Percentiles rank a stretch among this genome's conserved stretches.
Evolutionary conservation across 2,329 filamentous ascomycete species (phyloP).

Genomic region (Grosmannia huntii): DNA sequence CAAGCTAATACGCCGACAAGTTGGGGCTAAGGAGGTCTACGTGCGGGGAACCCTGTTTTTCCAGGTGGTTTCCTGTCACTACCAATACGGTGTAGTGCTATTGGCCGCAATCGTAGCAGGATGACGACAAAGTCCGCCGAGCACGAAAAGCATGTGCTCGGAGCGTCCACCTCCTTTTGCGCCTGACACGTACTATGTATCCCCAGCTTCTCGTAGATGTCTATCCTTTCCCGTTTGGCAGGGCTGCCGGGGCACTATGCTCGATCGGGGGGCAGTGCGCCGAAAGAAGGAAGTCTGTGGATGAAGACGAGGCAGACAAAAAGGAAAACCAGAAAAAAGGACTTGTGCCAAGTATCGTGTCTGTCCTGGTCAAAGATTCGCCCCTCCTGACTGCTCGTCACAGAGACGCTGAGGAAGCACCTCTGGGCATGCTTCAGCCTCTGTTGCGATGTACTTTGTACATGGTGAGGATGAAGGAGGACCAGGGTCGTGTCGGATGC

Average conservation of each 20-base stretch:
- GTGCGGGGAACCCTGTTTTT: background rate
- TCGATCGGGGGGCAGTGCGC: background rate
- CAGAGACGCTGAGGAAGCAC: background rate
- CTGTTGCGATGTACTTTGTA: background rate
- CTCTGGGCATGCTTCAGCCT: background rate
- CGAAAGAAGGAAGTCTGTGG: background rate
- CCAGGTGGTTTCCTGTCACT: background rate
- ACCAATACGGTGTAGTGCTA: background rate
- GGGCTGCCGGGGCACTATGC: background rate
- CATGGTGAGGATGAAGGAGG: background rate
- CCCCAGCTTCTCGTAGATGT: background rate
- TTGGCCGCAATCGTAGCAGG: background rate
- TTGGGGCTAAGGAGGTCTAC: background rate
- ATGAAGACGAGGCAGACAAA: background rate
- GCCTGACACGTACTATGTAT: no score
- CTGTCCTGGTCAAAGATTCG: background rate
- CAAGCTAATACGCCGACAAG: background rate
- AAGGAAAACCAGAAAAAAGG: no score
- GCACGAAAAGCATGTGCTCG: background rate
- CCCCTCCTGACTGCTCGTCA: background rate
- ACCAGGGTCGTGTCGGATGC: background rate
- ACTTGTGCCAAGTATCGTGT: background rate
- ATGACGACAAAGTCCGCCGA: background rate
- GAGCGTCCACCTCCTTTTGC: background rate
- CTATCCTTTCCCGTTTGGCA: background rate